A percentile compares a stretch with the other conserved stretches of the same genome.
phyloP scores from a whole-genome alignment of 306 rosid genomes.

The Oemleria cerasiformis region DNA sequence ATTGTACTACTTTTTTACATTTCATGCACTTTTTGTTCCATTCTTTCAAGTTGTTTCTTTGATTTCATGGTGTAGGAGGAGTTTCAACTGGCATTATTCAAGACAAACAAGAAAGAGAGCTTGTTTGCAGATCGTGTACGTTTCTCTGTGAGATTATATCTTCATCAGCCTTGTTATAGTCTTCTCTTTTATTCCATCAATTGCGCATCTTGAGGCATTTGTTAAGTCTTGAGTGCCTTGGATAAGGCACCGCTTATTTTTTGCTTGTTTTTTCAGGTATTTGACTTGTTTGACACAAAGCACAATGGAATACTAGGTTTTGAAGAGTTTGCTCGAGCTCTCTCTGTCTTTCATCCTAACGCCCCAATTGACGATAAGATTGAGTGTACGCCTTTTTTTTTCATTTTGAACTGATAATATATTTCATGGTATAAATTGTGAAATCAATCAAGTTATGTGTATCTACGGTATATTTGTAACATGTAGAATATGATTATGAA shows the following conservation, averaged over 20 bases:
- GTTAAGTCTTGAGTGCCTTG: conserved; percentile 18
- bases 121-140: conserved; percentile 94
- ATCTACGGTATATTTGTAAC: not conserved
- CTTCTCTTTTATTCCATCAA: not conserved
- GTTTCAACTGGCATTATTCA: conserved; percentile 92
- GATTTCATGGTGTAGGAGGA: conserved; percentile 65
- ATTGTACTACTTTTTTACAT: not conserved
- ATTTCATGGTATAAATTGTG: not conserved
- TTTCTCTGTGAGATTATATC: conserved; percentile 15
- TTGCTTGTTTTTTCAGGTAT: conserved; percentile 51
- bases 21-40: not conserved
- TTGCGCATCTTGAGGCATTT: conserved; percentile 11
- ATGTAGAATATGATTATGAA: not conserved
- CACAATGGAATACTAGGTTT: conserved; percentile 97
- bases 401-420: not conserved
- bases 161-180: conserved; percentile 6
- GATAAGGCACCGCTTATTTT: conserved; percentile 17
- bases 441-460: not conserved
- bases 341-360: conserved; percentile 94
- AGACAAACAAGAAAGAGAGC: conserved; percentile 97
- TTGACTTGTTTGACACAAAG: conserved; percentile 92
- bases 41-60: not conserved
- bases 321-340: conserved; percentile 97
- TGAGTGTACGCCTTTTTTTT: conserved; percentile 57
- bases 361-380: conserved; percentile 95